A percentile compares a stretch with the other conserved stretches of the same genome.
phyloP scores from a whole-genome alignment of 2,329 filamentous ascomycete genomes.

The Gnomoniopsis smithogilvyi region DNA sequence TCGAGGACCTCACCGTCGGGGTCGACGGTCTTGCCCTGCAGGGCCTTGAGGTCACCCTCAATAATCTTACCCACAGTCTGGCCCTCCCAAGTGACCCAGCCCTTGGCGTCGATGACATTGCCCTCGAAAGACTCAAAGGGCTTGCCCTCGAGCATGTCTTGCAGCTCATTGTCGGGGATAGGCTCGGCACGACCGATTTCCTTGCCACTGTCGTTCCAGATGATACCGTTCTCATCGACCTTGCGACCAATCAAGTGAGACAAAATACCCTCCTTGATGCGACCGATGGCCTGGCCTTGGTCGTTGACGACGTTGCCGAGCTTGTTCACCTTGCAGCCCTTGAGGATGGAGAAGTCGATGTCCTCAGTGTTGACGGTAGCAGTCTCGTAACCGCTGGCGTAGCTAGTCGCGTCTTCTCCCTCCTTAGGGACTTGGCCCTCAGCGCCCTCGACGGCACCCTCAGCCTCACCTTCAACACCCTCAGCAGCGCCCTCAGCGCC shows the following conservation, averaged over 20 bases:
- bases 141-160: slow-evolving; percentile 40
- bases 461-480: slow-evolving; percentile 8
- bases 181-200: slow-evolving; percentile 66
- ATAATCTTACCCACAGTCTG: slow-evolving; percentile 58
- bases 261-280: slow-evolving; percentile 60
- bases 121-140: slow-evolving; percentile 59
- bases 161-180: slow-evolving; percentile 53
- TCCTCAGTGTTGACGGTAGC: slow-evolving; percentile 28
- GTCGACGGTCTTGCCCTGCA: slow-evolving; percentile 65
- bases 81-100: slow-evolving; percentile 48
- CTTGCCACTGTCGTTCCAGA: slow-evolving; percentile 69
- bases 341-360: slow-evolving; percentile 47
- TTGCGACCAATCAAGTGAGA: slow-evolving; percentile 63
- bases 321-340: slow-evolving; percentile 57
- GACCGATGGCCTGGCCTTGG: slow-evolving; percentile 54
- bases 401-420: slow-evolving; percentile 9
- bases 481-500: slow-evolving; percentile 7
- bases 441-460: slow-evolving; percentile 19
- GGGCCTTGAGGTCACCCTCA: slow-evolving; percentile 61
- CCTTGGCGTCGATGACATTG: slow-evolving; percentile 50
- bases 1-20: slow-evolving; percentile 68
- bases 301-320: slow-evolving; percentile 54
- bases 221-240: slow-evolving; percentile 63
- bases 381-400: slow-evolving; percentile 14
- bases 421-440: slow-evolving; percentile 22